Evolutionary conservation across 495 filamentous ascomycete species (phyloP).

Genomic region (Aspergillus indologenus): DNA sequence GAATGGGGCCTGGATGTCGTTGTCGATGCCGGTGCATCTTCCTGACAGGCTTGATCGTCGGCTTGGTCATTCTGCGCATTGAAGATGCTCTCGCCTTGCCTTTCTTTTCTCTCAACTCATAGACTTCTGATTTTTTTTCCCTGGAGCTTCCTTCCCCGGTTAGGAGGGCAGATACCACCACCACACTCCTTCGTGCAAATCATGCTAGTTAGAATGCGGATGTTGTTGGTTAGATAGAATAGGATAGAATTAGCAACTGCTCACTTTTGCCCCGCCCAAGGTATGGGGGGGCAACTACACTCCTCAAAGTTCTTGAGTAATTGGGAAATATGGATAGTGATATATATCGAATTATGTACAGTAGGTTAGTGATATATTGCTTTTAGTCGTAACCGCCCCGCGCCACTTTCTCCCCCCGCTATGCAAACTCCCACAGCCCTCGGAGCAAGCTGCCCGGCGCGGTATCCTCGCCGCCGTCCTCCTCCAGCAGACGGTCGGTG

Average conservation of each 20-base stretch:
- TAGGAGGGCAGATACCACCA: neutral
- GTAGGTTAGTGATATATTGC: slow-evolving; percentile 5
- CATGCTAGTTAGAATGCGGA: neutral
- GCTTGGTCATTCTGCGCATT: no score
- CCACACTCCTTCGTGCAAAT: neutral
- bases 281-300: no score
- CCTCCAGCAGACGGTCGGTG: slow-evolving; percentile 42
- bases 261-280: no score
- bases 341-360: slow-evolving; percentile 14
- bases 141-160: neutral
- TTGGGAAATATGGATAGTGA: neutral
- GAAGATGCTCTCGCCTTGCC: neutral
- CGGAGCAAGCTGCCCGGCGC: slow-evolving; percentile 39
- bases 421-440: slow-evolving; percentile 40
- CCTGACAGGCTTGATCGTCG: no score
- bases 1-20: slow-evolving; percentile 10
- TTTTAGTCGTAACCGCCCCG: neutral
- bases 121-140: neutral
- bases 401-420: neutral
- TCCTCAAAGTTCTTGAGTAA: no score
- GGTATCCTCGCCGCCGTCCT: slow-evolving; percentile 44
- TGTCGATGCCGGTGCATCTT: slow-evolving; percentile 11
- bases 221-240: slow-evolving; percentile 15
- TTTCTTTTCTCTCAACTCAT: neutral
- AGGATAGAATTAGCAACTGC: no score